Evolutionary conservation across 139 green algal species (phyloP).

Genomic region (Gonium pectorale): DNA sequence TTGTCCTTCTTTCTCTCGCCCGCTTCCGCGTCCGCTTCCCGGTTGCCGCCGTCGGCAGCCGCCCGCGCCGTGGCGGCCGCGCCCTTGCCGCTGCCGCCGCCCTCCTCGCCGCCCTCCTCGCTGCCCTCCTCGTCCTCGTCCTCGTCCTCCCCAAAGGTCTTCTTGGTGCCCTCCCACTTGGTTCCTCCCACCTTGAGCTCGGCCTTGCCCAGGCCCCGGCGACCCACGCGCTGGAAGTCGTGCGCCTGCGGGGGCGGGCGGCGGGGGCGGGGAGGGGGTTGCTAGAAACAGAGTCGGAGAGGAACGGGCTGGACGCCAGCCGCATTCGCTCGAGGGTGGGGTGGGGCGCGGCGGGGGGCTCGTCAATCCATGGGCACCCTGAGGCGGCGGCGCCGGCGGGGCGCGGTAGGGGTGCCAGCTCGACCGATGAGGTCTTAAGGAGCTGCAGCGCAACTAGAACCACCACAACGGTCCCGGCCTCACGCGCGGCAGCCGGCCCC

Average conservation of each 20-base stretch:
- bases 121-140: conserved; percentile 44
- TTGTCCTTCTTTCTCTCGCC: neutral
- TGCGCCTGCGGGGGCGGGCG: conserved; percentile 40
- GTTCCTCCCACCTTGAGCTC: conserved; percentile 70
- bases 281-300: neutral
- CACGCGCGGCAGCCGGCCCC: too few species aligned
- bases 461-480: too few species aligned
- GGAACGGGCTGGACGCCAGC: neutral
- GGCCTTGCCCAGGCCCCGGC: conserved; percentile 59
- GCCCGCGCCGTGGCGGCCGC: neutral
- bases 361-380: too few species aligned
- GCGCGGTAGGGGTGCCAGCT: too few species aligned
- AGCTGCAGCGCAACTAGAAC: too few species aligned
- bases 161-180: conserved; percentile 82
- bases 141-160: conserved; percentile 73
- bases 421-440: too few species aligned
- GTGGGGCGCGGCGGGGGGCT: too few species aligned
- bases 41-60: neutral
- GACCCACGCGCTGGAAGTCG: conserved; percentile 57
- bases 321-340: too few species aligned
- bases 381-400: too few species aligned
- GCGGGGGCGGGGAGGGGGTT: too few species aligned
- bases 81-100: neutral
- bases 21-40: neutral
- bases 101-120: neutral